Base-by-base conservation (phyloP, 495 filamentous ascomycete species). In the Xylaria grammica region DNA sequence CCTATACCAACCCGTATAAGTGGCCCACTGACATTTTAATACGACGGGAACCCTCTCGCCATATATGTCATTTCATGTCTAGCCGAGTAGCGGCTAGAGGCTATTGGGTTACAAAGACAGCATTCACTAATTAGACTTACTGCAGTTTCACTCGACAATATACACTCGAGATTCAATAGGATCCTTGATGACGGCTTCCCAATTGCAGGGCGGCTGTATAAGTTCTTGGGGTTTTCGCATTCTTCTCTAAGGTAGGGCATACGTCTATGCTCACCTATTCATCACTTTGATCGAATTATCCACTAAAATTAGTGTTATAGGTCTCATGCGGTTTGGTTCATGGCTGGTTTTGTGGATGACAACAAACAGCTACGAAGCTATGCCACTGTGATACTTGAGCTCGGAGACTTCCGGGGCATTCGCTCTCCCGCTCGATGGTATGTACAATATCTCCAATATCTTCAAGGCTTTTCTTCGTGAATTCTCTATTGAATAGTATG, bases 161-260 rank as follows among this genome's bases (percentile, higher is more conserved):
- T 93, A 19, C 87, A 85, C 65, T 67, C 79, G 2, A 82, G 90
- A 38, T 93, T 89, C 77, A 86, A 84, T 52, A 55, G 63, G 0
- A 75, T 91, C 2, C 73, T 92, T 17, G 60, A 78, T 5, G 71
- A 76, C 1, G 85, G 84, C 1, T 83, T 94, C 29, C 71, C 75
- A 4, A 86, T 95, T 44, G 89, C 83, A 15, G 90, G 87, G 4
- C 82, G 88, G 11, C 53, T 67, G 0, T 96, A 87, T 69, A 70
- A 74, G 7, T 94, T 94, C 68, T 77, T 94, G 0, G 92, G 91
- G 1, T 96, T 94, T 70, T 94, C 91, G 0, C 90, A 93, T 72
- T 93, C 90, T 0, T 92, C 90, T 0, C 79, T 96, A 10, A 15
- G 56, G 45, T 48, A 6, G 4, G 45, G 20, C n/a, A 24, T 3